phyloP scores from a whole-genome alignment of 2,329 filamentous ascomycete species.

The Fusarium bulbicola region DNA sequence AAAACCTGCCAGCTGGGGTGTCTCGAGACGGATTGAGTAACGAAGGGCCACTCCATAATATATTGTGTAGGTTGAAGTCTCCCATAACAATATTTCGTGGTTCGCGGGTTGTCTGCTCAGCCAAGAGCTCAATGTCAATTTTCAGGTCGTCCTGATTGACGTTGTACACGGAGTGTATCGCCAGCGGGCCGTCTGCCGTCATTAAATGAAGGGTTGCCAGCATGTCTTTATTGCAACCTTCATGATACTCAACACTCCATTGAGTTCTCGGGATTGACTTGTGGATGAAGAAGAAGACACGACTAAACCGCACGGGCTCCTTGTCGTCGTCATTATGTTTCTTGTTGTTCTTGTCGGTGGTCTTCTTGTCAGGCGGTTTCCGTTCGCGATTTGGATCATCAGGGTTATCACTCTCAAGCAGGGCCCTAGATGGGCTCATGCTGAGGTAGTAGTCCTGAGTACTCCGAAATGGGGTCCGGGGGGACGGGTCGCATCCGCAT shows the following conservation, averaged over 20 bases:
- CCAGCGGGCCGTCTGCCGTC: neutral
- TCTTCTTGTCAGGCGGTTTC: too few species aligned
- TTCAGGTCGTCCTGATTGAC: neutral
- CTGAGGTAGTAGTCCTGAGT: neutral
- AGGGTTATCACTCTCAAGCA: neutral
- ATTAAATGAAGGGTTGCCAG: neutral
- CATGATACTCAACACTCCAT: neutral
- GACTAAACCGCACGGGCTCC: neutral
- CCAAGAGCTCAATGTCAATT: neutral
- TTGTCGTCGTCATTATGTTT: rapidly evolving
- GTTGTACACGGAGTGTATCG: constrained; percentile 10
- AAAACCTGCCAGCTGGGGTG: neutral
- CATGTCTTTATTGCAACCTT: neutral
- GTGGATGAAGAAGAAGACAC: neutral
- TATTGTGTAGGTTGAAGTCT: constrained; percentile 8
- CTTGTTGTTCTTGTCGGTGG: too few species aligned
- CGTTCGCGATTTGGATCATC: neutral
- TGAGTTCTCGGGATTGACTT: neutral
- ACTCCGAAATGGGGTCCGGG: neutral
- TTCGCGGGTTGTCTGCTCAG: neutral
- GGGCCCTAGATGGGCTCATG: neutral
- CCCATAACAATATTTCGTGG: neutral
- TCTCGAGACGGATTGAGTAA: neutral
- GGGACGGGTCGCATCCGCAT: neutral
- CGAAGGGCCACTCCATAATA: neutral